Percentiles rank a stretch among this genome's conserved stretches.
Conservation (phyloP, 2,329 filamentous ascomycete species). For the Fusarium sp. region DNA sequence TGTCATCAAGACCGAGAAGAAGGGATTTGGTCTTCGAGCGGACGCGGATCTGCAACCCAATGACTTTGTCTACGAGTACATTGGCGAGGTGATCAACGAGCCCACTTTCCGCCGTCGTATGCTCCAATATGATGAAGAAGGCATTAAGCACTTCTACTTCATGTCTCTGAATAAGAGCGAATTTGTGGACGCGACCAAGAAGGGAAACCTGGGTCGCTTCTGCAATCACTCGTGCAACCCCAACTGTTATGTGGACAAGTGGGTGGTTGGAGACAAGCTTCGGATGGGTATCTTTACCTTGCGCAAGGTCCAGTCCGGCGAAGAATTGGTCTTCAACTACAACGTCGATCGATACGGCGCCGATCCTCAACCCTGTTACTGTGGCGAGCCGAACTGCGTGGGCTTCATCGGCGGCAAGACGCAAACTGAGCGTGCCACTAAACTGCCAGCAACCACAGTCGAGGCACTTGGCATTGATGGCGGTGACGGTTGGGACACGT, state of each 20-base stretch:
- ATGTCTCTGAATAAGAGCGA: constrained; percentile 98
- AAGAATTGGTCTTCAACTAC: constrained; percentile 99
- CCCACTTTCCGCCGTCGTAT: constrained; percentile 88
- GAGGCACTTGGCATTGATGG: constrained; percentile 97
- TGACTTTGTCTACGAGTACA: constrained; percentile 98
- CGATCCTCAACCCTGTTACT: constrained; percentile 97
- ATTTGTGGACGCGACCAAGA: constrained; percentile 97
- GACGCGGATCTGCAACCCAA: constrained; percentile 80
- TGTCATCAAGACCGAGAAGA: constrained; percentile 98
- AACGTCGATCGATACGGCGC: constrained; percentile 98
- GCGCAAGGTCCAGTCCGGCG: constrained; percentile 84
- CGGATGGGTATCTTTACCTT: constrained; percentile 99
- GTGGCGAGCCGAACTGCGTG: constrained; percentile 91
- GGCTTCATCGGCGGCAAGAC: constrained; percentile 98
- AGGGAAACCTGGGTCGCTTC: constrained; percentile 94
- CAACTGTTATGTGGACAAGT: constrained; percentile 99
- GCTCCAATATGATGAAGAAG: constrained; percentile 92
- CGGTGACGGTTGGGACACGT: constrained; percentile 89
- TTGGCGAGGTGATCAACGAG: constrained; percentile 98
- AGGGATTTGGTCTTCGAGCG: constrained; percentile 90
- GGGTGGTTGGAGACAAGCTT: constrained; percentile 96
- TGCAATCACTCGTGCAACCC: constrained; percentile 99
- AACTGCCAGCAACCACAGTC: constrained; percentile 87
- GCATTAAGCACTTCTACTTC: constrained; percentile 99
- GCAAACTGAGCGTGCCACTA: constrained; percentile 94